Base-by-base conservation (phyloP, 2,329 filamentous ascomycete genomes). In the Phialophora chinensis region DNA sequence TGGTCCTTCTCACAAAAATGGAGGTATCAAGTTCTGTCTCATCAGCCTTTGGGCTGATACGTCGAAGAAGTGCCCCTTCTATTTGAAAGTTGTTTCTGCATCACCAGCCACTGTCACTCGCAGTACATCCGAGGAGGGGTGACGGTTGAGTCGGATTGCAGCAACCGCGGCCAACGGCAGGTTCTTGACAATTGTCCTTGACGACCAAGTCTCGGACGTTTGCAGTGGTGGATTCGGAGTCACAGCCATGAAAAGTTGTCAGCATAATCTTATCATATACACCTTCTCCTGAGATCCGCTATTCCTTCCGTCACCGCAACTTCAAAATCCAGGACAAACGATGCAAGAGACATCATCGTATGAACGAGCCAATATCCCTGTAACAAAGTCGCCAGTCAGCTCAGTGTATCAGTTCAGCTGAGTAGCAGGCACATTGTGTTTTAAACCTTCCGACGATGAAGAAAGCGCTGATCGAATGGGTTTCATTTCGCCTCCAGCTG, bases 371-470 rank as follows among this genome's bases (percentile, higher is more conserved):
- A 44, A 20, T n/a, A n/a, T 44, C 17, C 17, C 14, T n/a, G 38
- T 11, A 17, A 17, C 38, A n/a, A n/a, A 44, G 14, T 20, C 38
- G n/a, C 17, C 38, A n/a, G 38, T 44, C 38, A n/a, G 38, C 6
- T 44, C 14, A 44, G 17, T 20, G 38, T 67, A 42, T 67, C 56
- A 64, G 27, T 55, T 60, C 60, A 61, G 56, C 65, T 64, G 56
- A 31, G 52, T 14, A 47, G 47, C 20, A 29, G 35, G 49, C 31
- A 38, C 5, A 20, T 33, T 7, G 55, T 42, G 56, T 50, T 33
- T 54, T 38, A 64, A 55, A 44, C 27, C 10, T 12, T 47, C 47
- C n/a, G n/a, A 17, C 31, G 20, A n/a, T 14, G 35, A 17, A 11
- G 38, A 44, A n/a, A 47, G 17, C 35, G 47, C 27, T 31, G 23